Evolutionary conservation across 2,329 filamentous ascomycete species (phyloP).

Genomic region (Fusarium oligoseptatum): DNA sequence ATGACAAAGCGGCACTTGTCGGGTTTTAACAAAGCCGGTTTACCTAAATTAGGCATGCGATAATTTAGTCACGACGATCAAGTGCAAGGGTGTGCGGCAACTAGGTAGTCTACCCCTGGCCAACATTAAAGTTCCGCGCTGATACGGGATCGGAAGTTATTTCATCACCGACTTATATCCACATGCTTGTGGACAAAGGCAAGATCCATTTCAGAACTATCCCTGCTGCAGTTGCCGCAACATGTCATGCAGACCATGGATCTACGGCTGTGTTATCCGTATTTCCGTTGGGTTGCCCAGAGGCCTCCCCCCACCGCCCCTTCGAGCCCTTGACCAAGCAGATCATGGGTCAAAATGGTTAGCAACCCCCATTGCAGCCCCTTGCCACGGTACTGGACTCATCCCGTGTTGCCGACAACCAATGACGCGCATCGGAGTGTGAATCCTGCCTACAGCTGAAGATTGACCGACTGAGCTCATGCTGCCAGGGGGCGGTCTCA

Average conservation of each 20-base stretch:
- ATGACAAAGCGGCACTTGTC: neutral
- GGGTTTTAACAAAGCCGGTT: neutral
- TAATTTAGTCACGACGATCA: neutral
- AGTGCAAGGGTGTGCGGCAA: neutral
- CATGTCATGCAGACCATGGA: neutral
- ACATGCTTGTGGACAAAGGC: neutral
- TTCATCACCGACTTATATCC: neutral
- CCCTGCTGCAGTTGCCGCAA: neutral
- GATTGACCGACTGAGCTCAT: neutral
- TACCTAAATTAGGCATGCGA: neutral
- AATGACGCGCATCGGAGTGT: neutral
- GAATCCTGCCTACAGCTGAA: neutral
- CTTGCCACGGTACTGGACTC: neutral
- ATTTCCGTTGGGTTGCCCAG: too few species aligned
- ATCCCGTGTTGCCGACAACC: neutral
- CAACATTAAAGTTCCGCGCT: neutral
- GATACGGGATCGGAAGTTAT: neutral
- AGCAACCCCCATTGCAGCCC: neutral
- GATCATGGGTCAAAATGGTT: neutral
- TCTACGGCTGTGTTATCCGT: too few species aligned
- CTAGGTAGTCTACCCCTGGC: neutral
- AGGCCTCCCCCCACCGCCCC: too few species aligned
- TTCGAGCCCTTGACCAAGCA: too few species aligned
- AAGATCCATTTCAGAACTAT: neutral
- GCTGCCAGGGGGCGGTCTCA: neutral